Percentiles rank a stretch among this genome's conserved stretches.
phyloP scores from a whole-genome alignment of 805 yeast genomes.

The Yamadazyma ubonensis region DNA sequence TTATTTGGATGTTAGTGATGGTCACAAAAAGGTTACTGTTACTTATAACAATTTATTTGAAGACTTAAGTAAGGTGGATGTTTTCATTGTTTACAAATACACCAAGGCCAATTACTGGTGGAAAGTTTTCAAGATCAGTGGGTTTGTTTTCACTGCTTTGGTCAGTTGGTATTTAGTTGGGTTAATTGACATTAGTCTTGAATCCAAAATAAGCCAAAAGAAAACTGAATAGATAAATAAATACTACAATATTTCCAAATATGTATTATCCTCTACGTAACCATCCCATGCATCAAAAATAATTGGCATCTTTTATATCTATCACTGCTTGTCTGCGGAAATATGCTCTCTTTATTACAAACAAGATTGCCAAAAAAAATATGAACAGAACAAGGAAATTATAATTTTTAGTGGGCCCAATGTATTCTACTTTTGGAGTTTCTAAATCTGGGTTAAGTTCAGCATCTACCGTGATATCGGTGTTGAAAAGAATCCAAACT shows the following conservation, averaged over 20 bases:
- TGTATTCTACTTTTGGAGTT: conserved; percentile 11
- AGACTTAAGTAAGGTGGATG: conserved; percentile 55
- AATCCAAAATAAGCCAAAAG: not conserved
- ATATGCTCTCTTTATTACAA: conserved; percentile 17
- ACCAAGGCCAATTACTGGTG: conserved; percentile 49
- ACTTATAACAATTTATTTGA: conserved; percentile 63
- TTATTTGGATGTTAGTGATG: conserved; percentile 70
- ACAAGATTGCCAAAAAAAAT: conserved; percentile 8
- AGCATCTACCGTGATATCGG: not conserved
- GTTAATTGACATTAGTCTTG: conserved; percentile 27
- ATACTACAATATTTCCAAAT: no score
- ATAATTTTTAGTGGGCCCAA: conserved; percentile 13
- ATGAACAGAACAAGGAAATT: conserved; percentile 11
- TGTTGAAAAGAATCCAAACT: conserved; percentile 12
- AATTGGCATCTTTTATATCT: conserved; percentile 26
- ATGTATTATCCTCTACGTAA: no score
- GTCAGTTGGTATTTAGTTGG: conserved; percentile 49
- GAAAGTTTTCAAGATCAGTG: conserved; percentile 68
- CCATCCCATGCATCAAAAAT: conserved; percentile 12
- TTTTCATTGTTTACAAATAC: conserved; percentile 64
- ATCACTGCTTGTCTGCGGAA: conserved; percentile 23
- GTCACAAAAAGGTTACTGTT: conserved; percentile 74
- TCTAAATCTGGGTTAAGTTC: conserved; percentile 2
- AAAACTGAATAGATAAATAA: not conserved
- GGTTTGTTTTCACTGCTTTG: conserved; percentile 60